Evolutionary conservation across 768 basidiomycete species (phyloP).

Genomic region (Pulveroboletus sp.): DNA sequence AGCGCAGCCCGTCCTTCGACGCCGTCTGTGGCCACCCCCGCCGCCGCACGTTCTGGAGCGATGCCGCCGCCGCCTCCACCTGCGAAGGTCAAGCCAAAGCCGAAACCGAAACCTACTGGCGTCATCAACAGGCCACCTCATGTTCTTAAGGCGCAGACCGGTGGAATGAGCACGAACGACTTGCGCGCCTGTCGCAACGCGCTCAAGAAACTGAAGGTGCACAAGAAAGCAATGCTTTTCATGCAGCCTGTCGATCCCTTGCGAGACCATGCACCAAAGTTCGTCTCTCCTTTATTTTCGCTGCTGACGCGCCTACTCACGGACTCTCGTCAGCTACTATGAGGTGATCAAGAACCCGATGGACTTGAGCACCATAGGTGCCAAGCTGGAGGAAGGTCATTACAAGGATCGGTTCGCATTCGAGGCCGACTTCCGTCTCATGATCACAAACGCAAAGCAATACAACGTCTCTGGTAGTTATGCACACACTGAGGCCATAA

Average conservation of each 20-base stretch:
- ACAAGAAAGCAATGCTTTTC: constrained; percentile 75
- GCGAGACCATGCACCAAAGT: constrained; percentile 87
- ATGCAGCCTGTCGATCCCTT: constrained; percentile 94
- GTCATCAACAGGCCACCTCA: constrained; percentile 41
- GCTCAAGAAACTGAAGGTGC: constrained; percentile 71
- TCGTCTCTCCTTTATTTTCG: constrained; percentile 6
- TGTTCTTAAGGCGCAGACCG: constrained; percentile 65
- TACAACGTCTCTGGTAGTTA: constrained; percentile 76
- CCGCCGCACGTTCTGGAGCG: constrained; percentile 6
- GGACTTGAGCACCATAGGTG: constrained; percentile 86
- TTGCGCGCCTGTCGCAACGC: constrained; percentile 70
- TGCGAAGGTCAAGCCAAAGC: constrained; percentile 25
- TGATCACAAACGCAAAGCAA: constrained; percentile 80
- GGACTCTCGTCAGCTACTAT: constrained; percentile 64
- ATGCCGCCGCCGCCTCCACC: constrained; percentile 33
- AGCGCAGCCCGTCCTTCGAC: constrained; percentile 12
- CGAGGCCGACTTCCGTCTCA: constrained; percentile 80
- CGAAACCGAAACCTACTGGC: constrained; percentile 23
- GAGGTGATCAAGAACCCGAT: constrained; percentile 89
- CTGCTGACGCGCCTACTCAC: constrained; percentile 2
- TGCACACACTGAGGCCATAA: constrained; percentile 71
- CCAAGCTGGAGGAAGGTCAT: constrained; percentile 81
- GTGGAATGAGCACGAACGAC: constrained; percentile 76
- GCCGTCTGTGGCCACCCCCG: constrained; percentile 17
- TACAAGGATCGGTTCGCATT: constrained; percentile 85